These are phyloP conservation scores for Colletotrichum horii DNA, from an alignment of 2,329 filamentous ascomycete genomes.

Conservation along the genomic window DNA sequence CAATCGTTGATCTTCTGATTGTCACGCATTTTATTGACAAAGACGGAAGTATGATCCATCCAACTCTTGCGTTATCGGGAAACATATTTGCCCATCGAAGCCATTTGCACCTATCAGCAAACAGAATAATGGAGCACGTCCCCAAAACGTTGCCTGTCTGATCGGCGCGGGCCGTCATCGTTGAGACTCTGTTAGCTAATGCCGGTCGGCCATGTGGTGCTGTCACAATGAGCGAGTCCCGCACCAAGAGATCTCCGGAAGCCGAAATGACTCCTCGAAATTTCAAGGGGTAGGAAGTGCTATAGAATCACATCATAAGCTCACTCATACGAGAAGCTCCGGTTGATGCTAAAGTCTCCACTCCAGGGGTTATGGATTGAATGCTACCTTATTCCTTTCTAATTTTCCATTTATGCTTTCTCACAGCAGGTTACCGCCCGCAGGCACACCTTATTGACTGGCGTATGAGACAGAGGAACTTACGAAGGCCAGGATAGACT, in stretches of 20 bases:
- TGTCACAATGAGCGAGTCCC: neutral
- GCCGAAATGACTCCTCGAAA: neutral
- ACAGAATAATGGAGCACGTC: neutral
- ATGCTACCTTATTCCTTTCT: neutral
- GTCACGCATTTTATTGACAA: neutral
- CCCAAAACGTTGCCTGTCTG: neutral
- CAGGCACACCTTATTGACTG: too few species aligned
- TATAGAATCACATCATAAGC: neutral
- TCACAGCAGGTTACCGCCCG: neutral
- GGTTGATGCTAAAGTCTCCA: neutral
- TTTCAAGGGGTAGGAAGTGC: neutral
- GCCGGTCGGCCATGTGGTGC: neutral
- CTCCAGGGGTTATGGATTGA: neutral
- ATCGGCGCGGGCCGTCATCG: neutral
- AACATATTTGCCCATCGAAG: neutral
- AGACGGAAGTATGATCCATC: neutral
- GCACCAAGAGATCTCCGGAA: neutral
- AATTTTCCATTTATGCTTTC: neutral
- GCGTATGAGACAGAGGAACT: neutral
- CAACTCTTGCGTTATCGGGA: neutral
- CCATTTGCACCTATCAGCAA: neutral
- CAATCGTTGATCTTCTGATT: neutral
- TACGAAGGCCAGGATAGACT: neutral
- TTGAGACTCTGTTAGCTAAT: neutral
- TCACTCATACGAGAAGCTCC: neutral